Evolutionary conservation across 2,329 filamentous ascomycete genomes (phyloP).

Genomic region (Celoporthe dispersa): DNA sequence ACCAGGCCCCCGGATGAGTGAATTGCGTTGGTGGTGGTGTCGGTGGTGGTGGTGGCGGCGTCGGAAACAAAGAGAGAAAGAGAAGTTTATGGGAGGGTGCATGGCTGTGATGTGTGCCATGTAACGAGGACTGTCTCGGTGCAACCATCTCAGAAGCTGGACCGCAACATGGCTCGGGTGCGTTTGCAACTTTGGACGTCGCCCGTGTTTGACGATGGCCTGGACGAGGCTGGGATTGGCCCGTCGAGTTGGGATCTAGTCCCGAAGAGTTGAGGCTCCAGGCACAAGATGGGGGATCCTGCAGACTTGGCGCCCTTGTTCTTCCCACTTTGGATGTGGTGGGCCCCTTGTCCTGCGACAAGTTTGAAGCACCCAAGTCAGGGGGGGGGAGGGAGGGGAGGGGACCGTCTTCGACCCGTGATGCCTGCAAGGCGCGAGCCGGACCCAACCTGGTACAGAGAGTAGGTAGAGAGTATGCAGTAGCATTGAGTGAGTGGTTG

Average conservation of each 20-base stretch:
- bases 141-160: neutral
- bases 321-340: constrained; percentile 30
- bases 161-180: neutral
- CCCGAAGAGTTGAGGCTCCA: constrained; percentile 27
- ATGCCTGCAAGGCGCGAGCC: neutral
- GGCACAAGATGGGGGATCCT: constrained; percentile 26
- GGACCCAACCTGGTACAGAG: neutral
- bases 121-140: constrained; percentile 11
- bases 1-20: neutral
- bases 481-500: neutral
- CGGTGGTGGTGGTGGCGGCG: neutral
- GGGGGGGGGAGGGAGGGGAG: neutral
- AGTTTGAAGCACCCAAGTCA: constrained; percentile 48
- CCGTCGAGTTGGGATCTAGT: constrained; percentile 4
- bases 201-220: constrained; percentile 14
- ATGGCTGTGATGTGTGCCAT: constrained; percentile 9
- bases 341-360: constrained; percentile 51
- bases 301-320: constrained; percentile 7
- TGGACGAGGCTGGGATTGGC: constrained; percentile 14
- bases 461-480: neutral
- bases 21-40: neutral
- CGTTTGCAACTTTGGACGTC: neutral
- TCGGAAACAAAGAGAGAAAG: neutral
- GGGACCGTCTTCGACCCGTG: neutral
- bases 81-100: neutral